These are phyloP conservation scores for Apiospora aurea DNA, from an alignment of 2,329 filamentous ascomycete genomes.

Conservation along the genomic window DNA sequence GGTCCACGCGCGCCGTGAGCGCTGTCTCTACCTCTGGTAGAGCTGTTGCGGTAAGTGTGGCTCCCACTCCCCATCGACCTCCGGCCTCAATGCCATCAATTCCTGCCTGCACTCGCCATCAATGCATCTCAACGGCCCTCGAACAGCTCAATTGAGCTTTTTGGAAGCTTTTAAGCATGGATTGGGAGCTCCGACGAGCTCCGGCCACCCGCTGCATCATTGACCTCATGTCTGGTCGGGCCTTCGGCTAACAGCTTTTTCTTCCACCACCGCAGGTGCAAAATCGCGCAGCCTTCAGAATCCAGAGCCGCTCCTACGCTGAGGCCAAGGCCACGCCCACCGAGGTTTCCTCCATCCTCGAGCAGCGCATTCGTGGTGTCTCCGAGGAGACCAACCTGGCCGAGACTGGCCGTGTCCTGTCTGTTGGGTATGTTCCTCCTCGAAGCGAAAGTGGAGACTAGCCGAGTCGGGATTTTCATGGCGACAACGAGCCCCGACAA, in stretches of 20 bases:
- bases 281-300: conserved; percentile 80
- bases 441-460: conserved; percentile 31
- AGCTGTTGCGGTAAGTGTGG: conserved; percentile 87
- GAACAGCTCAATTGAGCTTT: conserved; percentile 51
- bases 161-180: conserved; percentile 38
- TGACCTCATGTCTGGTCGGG: conserved; percentile 24
- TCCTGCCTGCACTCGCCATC: conserved; percentile 47
- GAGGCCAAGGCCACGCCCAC: conserved; percentile 96
- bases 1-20: conserved; percentile 94
- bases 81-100: conserved; percentile 56
- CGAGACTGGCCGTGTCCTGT: conserved; percentile 98
- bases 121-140: conserved; percentile 40
- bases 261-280: conserved; percentile 73
- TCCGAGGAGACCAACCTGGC: conserved; percentile 95
- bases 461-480: conserved; percentile 35
- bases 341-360: conserved; percentile 98
- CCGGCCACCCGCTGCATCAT: conserved; percentile 31
- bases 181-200: conserved; percentile 5
- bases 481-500: conserved; percentile 13
- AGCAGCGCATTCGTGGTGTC: conserved; percentile 98
- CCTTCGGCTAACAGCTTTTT: conserved; percentile 32
- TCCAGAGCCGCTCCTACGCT: conserved; percentile 86
- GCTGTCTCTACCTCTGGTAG: conserved; percentile 91
- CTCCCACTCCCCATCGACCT: conserved; percentile 46
- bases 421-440: conserved; percentile 83